Conservation (phyloP, 371 early-diverging fungal genomes). For the Apophysomyces variabilis region DNA sequence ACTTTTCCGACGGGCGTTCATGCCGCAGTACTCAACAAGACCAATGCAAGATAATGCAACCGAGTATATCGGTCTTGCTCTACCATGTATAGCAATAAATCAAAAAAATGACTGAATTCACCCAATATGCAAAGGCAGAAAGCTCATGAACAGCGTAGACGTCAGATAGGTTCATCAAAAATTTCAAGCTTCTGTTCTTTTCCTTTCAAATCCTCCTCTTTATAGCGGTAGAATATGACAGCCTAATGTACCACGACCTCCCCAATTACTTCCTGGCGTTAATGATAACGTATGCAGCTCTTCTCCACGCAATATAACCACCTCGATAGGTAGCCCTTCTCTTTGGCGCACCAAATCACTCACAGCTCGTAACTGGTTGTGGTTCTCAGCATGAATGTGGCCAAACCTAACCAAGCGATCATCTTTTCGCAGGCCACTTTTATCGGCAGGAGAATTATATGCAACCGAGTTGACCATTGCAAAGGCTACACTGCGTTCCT, state of each 20-base stretch:
- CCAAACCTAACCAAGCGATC: slow-evolving; percentile 75
- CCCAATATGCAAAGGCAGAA: background rate
- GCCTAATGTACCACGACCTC: slow-evolving; percentile 79
- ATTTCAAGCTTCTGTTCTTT: too few relatives aligned
- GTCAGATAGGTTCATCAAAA: too few relatives aligned
- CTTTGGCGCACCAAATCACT: slow-evolving; percentile 55
- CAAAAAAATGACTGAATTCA: too few relatives aligned
- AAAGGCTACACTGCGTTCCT: slow-evolving; percentile 55
- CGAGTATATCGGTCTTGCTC: background rate
- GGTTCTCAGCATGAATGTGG: slow-evolving; percentile 47
- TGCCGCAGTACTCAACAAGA: slow-evolving; percentile 58
- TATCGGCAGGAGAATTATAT: slow-evolving; percentile 79
- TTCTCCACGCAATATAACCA: slow-evolving; percentile 51
- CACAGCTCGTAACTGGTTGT: slow-evolving; percentile 55
- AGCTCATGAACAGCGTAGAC: background rate
- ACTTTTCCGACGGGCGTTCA: slow-evolving; percentile 52
- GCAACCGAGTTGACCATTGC: slow-evolving; percentile 84
- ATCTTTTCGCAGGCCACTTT: slow-evolving; percentile 65
- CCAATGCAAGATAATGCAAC: slow-evolving; percentile 13
- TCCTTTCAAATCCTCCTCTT: background rate
- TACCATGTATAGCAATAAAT: background rate
- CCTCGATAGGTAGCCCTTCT: slow-evolving; percentile 55
- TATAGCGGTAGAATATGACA: slow-evolving; percentile 50
- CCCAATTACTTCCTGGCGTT: slow-evolving; percentile 71
- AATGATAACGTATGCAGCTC: slow-evolving; percentile 39